Evolutionary conservation across 2,329 filamentous ascomycete genomes (phyloP).

Genomic region (Onygena corvina): DNA sequence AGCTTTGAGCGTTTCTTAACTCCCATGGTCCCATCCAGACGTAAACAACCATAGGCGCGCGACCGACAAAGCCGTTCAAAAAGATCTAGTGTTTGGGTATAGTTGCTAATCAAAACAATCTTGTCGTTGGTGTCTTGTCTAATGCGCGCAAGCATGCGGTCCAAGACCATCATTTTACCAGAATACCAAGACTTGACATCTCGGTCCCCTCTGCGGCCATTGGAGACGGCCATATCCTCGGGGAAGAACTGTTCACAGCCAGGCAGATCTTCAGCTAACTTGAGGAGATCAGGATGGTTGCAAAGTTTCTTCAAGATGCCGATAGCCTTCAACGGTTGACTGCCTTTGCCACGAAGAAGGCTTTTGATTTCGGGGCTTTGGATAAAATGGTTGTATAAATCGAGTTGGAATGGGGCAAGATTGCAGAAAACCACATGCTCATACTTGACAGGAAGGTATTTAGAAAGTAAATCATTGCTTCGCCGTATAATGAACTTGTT

Average conservation of each 20-base stretch:
- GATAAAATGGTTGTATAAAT: conserved; percentile 94
- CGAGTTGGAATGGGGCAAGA: conserved; percentile 79
- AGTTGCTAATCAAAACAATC: conserved; percentile 97
- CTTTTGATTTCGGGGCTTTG: conserved; percentile 89
- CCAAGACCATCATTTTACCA: conserved; percentile 96
- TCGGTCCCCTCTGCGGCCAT: conserved; percentile 73
- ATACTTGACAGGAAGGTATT: conserved; percentile 96
- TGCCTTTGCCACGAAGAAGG: conserved; percentile 81
- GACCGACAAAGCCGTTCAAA: conserved; percentile 83
- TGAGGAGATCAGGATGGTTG: conserved; percentile 90
- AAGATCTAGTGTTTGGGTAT: conserved; percentile 88
- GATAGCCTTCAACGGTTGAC: conserved; percentile 91
- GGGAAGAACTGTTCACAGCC: conserved; percentile 74
- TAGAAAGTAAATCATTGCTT: conserved; percentile 94
- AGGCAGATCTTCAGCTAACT: conserved; percentile 69
- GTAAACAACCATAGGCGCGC: conserved; percentile 70
- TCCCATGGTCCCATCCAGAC: conserved; percentile 94
- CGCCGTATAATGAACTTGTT: conserved; percentile 98
- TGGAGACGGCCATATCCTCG: conserved; percentile 77
- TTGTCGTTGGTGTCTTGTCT: conserved; percentile 96
- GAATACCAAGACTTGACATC: conserved; percentile 94
- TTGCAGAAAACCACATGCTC: conserved; percentile 99
- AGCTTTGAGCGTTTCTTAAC: conserved; percentile 94
- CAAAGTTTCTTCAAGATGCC: conserved; percentile 95
- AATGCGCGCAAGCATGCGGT: conserved; percentile 92